Conservation (phyloP, 345 rosid genomes). For the Eucalyptus sp. region DNA sequence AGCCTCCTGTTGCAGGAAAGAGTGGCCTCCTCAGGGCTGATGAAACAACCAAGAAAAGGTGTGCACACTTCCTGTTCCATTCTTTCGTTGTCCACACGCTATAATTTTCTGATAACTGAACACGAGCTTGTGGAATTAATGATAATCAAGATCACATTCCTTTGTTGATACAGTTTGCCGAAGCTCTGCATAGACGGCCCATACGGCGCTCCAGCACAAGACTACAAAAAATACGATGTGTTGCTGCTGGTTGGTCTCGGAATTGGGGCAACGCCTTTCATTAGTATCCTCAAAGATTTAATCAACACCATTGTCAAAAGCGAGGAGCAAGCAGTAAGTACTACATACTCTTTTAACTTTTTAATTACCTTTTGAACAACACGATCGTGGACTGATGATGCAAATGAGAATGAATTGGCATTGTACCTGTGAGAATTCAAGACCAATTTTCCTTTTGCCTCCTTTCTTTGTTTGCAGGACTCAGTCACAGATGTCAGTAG, state of each 20-base stretch:
- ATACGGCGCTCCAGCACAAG: conserved; percentile 98
- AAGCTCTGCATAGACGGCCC: conserved; percentile 96
- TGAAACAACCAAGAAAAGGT: conserved; percentile 86
- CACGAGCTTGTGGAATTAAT: background rate
- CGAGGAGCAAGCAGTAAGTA: conserved; percentile 90
- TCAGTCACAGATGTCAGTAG: conserved; percentile 47
- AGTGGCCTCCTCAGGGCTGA: conserved; percentile 99
- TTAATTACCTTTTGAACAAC: background rate
- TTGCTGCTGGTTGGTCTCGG: conserved; percentile 90
- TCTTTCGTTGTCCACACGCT: background rate
- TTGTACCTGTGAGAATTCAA: background rate
- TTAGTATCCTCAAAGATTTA: conserved; percentile 90
- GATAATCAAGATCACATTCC: background rate
- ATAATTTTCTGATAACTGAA: background rate
- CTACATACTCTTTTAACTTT: background rate
- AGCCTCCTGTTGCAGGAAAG: conserved; percentile 71
- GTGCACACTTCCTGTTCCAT: background rate
- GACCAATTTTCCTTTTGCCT: background rate
- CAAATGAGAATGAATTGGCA: background rate
- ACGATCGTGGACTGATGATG: background rate
- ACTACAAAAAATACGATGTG: conserved; percentile 79
- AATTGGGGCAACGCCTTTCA: conserved; percentile 98
- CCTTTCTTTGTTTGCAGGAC: conserved; percentile 38
- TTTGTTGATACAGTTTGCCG: conserved; percentile 55
- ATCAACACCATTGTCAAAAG: conserved; percentile 76